Base-by-base conservation (phyloP, 2,329 filamentous ascomycete genomes). In the Xylaria sp. region DNA sequence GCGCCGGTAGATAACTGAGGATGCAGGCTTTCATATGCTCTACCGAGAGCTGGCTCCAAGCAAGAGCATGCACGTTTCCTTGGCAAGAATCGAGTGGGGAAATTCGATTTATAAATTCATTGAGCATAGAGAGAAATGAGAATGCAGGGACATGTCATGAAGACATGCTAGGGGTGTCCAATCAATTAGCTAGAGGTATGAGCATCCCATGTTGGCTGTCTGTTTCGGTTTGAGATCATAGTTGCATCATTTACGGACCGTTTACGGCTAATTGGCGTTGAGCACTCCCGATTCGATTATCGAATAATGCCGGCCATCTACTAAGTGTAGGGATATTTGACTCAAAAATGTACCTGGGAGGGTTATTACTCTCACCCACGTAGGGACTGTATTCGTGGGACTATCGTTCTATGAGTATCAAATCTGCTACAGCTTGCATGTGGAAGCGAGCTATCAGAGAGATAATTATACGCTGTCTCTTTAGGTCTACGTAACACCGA, bases 31-130 rank as follows among this genome's bases (percentile, higher is more conserved):
- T 56, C 56, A 55, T 23, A 61, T 48, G 33, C 48, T 65, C 5
- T 66, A 55, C 46, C 36, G 61, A 15, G 56, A 66, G 49, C 61
- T 48, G 49, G 48, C 61, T 36, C 55, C 49, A 10, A 66, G 63
- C 9, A 66, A 66, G 18, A 48, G 63, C 48, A 66, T 66, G 49
- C 63, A 66, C 28, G 48, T 49, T 56, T 55, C 48, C 8, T 55
- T 61, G 48, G 57, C 39, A 56, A 49, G 39, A 61, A 56, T 66
- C 4, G 49, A 36, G 28, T 66, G 57, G 28, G 3, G 28, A 60
- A 10, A 55, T 54, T 36, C 55, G 20, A 28, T n/a, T 49, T 54
- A 41, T 41, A 31, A 59, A 39, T 36, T 51, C 31, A 36, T 41
- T 28, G 10, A 36, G 59, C 7, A 33, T 23, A 20, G 43, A 9